Conservation (phyloP, 1,284 basidiomycete species). For the Irpex rosettiformis region DNA sequence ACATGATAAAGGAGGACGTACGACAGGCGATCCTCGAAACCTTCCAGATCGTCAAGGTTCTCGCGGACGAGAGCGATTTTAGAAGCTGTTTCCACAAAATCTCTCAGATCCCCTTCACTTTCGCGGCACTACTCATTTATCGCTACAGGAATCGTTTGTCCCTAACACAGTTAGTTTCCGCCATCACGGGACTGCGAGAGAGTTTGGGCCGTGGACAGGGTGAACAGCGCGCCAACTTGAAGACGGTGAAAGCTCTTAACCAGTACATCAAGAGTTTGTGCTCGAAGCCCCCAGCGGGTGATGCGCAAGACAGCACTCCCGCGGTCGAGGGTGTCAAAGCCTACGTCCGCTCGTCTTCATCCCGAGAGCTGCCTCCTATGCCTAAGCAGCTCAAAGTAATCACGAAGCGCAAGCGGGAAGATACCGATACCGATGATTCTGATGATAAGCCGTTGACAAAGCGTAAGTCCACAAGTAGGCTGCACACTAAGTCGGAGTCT, state of each 20-base stretch:
- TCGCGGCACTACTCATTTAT: constrained; percentile 43
- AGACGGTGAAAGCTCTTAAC: constrained; percentile 40
- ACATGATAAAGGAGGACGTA: constrained; percentile 24
- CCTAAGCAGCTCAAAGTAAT: background rate
- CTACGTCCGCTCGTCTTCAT: background rate
- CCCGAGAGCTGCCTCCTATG: background rate
- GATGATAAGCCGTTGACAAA: background rate
- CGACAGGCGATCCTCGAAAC: constrained; percentile 34
- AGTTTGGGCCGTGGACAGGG: constrained; percentile 33
- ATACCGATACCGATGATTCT: background rate
- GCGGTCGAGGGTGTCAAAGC: background rate
- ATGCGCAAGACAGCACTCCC: no score
- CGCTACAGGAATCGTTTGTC: constrained; percentile 33
- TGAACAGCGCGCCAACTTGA: constrained; percentile 42
- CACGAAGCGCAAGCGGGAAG: constrained; percentile 7
- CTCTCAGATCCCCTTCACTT: constrained; percentile 46
- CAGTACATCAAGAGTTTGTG: constrained; percentile 20
- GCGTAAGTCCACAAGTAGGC: background rate
- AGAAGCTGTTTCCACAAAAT: constrained; percentile 37
- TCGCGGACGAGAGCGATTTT: constrained; percentile 35
- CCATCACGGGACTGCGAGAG: constrained; percentile 39
- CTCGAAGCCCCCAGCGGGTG: background rate
- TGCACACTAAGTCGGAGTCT: background rate
- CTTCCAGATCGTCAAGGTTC: constrained; percentile 38
- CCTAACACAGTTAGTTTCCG: constrained; percentile 38